Evolutionary conservation across 1,284 basidiomycete species (phyloP), one percentile per base, ranked within the genome.

Genomic region (Tilletia indica): DNA sequence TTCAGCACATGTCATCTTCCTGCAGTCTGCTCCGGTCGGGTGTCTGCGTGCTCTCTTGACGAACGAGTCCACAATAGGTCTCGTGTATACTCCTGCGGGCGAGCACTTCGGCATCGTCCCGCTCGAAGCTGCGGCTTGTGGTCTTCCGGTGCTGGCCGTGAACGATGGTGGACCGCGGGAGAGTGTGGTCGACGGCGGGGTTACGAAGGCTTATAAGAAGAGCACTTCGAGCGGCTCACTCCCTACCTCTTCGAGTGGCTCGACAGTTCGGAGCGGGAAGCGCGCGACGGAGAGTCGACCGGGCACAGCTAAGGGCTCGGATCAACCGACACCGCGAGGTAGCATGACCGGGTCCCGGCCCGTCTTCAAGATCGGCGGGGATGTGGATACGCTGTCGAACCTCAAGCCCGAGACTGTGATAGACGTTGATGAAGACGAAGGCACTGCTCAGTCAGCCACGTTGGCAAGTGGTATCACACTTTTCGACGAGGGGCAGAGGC

Each of bases 81-180:
- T 99, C 0, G 87, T 98, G 3, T 99, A 99, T 85, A 99, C 97
- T 0, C 96, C 97, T 0, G 87, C 89, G 1, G 95, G 97, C 84
- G 96, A 99, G 82, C 96, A 99, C 85, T 97, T 99, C 82, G 96
- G 96, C 1, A 98, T 99, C 78, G 95, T 92, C 0, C 96, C 96
- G 0, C 89, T 98, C 4, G 97, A 99, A 84, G 95, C 90, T 0
- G 97, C 98, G 94, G 89, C 91, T 1, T 94, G 92, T 74, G 93
- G 93, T 0, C 84, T 98, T 0, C 94, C 94, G 0, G 92, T 99
- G 0, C 85, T 99, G 5, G 94, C 94, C 0, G 93, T 91, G 77
- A 87, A 94, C 83, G 91, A 89, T 68, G 96, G 97, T 45, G 96
- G 96, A 0, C 96, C 97, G 0, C 91, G 90, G 0, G 96, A 99